Percentiles rank a stretch among this genome's conserved stretches.
These are phyloP conservation scores for Combretum micranthum DNA, from an alignment of 345 rosid genomes.

Conservation along the genomic window DNA sequence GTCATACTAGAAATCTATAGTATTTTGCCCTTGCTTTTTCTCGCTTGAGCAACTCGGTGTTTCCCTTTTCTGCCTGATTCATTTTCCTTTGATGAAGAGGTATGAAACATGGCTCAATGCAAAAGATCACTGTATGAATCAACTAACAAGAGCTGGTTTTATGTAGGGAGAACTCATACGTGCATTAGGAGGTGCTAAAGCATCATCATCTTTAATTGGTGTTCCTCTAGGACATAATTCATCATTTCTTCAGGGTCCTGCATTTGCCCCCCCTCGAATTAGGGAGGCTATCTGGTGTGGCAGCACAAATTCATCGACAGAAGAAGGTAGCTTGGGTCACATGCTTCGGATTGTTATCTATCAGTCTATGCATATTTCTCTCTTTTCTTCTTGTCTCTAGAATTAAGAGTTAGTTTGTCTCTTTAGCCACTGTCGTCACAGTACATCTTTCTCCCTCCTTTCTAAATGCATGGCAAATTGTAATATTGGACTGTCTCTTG, in stretches of 20 bases:
- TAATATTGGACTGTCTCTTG: no score
- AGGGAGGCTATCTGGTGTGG: conserved; percentile 99
- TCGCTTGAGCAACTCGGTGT: no score
- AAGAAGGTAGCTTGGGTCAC: conserved; percentile 54
- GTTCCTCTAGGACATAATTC: conserved; percentile 97
- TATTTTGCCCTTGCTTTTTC: no score
- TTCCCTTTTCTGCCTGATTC: no score
- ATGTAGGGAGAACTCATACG: conserved; percentile 83
- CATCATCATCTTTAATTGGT: conserved; percentile 77
- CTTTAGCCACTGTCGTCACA: no score
- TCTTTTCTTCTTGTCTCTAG: neutral
- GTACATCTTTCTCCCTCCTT: no score
- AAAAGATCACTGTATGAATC: neutral
- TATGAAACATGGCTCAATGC: no score
- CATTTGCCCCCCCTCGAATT: conserved; percentile 96
- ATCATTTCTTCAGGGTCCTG: conserved; percentile 98
- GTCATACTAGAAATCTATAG: no score
- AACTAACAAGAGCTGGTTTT: conserved; percentile 3
- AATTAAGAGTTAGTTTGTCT: neutral
- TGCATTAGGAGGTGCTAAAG: conserved; percentile 67
- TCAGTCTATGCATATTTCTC: no score
- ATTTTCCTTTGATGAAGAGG: no score
- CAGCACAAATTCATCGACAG: conserved; percentile 89
- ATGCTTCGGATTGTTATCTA: no score
- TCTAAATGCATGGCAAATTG: no score